A percentile compares a stretch with the other conserved stretches of the same genome.
Evolutionary conservation across 108 stramenopile species (phyloP).

Genomic region (Mayamaea pseudoterrestris): DNA sequence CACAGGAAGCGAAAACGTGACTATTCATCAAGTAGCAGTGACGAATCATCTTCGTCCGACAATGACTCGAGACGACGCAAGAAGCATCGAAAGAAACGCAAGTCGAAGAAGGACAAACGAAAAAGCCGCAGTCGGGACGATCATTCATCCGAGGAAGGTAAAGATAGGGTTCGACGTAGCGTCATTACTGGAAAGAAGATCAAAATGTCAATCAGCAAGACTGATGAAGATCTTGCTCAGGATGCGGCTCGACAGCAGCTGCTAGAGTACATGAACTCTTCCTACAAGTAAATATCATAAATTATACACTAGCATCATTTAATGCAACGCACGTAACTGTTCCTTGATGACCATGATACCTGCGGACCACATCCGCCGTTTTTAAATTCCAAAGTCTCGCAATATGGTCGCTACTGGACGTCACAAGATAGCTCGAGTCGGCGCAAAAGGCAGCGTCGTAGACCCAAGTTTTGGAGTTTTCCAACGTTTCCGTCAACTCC

Average conservation of each 20-base stretch:
- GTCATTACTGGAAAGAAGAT: constrained; percentile 72
- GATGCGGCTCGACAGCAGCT: constrained; percentile 64
- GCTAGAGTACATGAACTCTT: constrained; percentile 76
- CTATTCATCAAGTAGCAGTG: too few species aligned
- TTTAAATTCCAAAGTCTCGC: constrained; percentile 92
- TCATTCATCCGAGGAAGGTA: not conserved
- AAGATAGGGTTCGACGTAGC: constrained; percentile 29
- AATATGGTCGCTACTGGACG: constrained; percentile 85
- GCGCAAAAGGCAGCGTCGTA: constrained; percentile 85
- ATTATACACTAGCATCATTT: constrained; percentile 79
- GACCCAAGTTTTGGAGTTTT: constrained; percentile 40
- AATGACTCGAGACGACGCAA: not conserved
- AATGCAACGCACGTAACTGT: constrained; percentile 96
- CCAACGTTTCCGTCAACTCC: constrained; percentile 59
- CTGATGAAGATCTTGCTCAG: constrained; percentile 62
- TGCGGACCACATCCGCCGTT: constrained; percentile 79
- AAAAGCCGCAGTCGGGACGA: not conserved
- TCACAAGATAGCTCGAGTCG: constrained; percentile 92
- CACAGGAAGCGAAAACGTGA: too few species aligned
- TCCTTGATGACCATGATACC: constrained; percentile 86
- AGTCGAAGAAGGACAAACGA: not conserved
- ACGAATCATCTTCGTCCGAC: too few species aligned
- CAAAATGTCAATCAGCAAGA: constrained; percentile 74
- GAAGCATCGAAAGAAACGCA: not conserved
- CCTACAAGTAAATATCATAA: constrained; percentile 14